Percentiles rank a stretch among this genome's conserved stretches.
Evolutionary conservation across 1,284 basidiomycete species (phyloP).

Genomic region (Coniophora puteana): DNA sequence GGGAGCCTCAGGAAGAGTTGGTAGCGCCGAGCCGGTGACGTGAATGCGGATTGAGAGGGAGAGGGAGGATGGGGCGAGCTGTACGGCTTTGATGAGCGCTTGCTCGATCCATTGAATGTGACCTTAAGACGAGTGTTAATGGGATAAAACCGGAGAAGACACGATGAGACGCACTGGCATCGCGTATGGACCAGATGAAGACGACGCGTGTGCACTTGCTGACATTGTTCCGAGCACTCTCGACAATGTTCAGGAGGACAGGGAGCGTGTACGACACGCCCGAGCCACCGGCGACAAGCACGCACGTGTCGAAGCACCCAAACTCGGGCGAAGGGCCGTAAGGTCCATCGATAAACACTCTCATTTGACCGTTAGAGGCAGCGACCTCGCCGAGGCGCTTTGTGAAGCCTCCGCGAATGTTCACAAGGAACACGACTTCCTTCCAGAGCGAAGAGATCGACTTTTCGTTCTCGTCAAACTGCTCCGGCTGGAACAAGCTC

Average conservation of each 20-base stretch:
- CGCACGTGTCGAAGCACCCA: slow-evolving; percentile 28
- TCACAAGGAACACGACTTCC: slow-evolving; percentile 49
- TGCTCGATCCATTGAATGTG: slow-evolving; percentile 33
- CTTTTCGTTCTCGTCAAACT: neutral
- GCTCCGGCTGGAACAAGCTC: slow-evolving; percentile 9
- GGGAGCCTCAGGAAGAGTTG: neutral
- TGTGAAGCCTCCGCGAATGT: slow-evolving; percentile 43
- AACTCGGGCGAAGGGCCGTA: slow-evolving; percentile 37
- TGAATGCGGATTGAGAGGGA: slow-evolving; percentile 30
- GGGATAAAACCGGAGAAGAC: neutral
- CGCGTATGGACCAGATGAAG: slow-evolving; percentile 37
- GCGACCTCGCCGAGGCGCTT: slow-evolving; percentile 28
- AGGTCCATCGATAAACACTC: slow-evolving; percentile 40
- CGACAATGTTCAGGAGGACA: slow-evolving; percentile 33
- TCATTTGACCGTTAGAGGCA: slow-evolving; percentile 18
- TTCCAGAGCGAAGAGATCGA: slow-evolving; percentile 23
- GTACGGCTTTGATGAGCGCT: slow-evolving; percentile 21
- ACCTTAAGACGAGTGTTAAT: slow-evolving; percentile 11
- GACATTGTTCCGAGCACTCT: slow-evolving; percentile 25
- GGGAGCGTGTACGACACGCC: slow-evolving; percentile 40
- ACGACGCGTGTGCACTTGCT: slow-evolving; percentile 25
- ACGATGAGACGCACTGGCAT: slow-evolving; percentile 25
- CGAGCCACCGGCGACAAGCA: slow-evolving; percentile 40
- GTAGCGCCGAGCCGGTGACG: slow-evolving; percentile 22
- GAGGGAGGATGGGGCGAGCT: slow-evolving; percentile 19